Percentiles rank a stretch among this genome's conserved stretches.
phyloP scores from a whole-genome alignment of 129 eudicot species.

The Artemisia tridentata region DNA sequence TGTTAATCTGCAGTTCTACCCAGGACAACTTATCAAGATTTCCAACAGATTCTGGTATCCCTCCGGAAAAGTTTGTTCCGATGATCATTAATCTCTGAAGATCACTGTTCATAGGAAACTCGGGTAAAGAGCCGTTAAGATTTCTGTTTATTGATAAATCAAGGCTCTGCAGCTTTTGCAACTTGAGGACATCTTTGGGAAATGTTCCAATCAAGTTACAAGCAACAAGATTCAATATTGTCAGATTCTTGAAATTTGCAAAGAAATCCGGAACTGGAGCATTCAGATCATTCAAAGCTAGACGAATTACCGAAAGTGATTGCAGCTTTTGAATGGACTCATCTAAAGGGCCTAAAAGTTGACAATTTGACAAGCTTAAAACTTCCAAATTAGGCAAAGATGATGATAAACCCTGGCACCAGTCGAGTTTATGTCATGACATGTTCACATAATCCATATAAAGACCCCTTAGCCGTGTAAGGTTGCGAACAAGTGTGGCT shows the following conservation, averaged over 20 bases:
- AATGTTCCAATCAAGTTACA: slow-evolving; percentile 44
- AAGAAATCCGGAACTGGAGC: slow-evolving; percentile 47
- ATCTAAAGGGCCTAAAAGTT: slow-evolving; percentile 51
- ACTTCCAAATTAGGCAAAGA: slow-evolving; percentile 44
- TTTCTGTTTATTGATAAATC: no score
- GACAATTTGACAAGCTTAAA: slow-evolving; percentile 53
- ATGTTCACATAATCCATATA: slow-evolving; percentile 50
- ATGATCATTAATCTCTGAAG: slow-evolving; percentile 37
- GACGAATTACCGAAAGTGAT: slow-evolving; percentile 42
- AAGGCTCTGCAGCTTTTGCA: no score
- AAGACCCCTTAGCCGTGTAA: slow-evolving; percentile 39
- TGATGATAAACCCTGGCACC: slow-evolving; percentile 50
- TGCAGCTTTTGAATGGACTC: slow-evolving; percentile 30
- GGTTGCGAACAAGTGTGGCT: slow-evolving; percentile 39
- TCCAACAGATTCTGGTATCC: no score
- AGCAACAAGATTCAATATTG: slow-evolving; percentile 30
- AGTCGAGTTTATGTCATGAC: slow-evolving; percentile 31
- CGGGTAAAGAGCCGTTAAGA: no score
- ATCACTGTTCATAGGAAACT: slow-evolving; percentile 26
- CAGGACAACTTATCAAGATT: rapidly evolving
- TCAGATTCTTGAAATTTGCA: slow-evolving; percentile 38
- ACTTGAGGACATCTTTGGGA: slow-evolving; percentile 44
- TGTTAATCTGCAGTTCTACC: no score
- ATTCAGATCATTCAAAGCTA: slow-evolving; percentile 38
- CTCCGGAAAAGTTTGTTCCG: slow-evolving; percentile 26